Evolutionary conservation across 805 yeast species (phyloP).

Genomic region (Pichia thaimueangensis): DNA sequence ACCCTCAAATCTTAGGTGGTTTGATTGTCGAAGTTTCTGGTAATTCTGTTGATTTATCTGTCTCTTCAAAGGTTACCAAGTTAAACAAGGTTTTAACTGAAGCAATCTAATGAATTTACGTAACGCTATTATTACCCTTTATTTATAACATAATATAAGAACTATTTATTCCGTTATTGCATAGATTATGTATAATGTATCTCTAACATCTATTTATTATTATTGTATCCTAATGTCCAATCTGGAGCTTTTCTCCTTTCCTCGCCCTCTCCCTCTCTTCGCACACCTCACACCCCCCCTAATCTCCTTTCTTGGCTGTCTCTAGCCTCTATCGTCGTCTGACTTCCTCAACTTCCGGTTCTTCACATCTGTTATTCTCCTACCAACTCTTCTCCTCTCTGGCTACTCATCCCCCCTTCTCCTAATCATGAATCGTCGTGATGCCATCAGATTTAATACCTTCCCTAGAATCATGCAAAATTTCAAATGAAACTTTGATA

Average conservation of each 20-base stretch:
- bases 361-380: no score
- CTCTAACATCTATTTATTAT: not conserved
- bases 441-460: constrained; percentile 1
- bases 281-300: no score
- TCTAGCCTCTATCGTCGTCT: no score
- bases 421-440: not conserved
- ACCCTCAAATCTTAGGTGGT: constrained; percentile 93
- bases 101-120: constrained; percentile 52
- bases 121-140: not conserved
- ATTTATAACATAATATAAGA: no score
- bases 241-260: no score
- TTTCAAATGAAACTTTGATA: constrained; percentile 12
- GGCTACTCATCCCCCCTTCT: not conserved
- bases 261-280: no score
- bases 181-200: no score
- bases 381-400: not conserved
- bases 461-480: constrained; percentile 1
- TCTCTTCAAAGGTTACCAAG: constrained; percentile 76
- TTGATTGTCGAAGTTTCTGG: constrained; percentile 94
- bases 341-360: no score
- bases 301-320: no score
- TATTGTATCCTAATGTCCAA: not conserved
- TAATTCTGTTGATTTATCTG: constrained; percentile 90
- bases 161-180: not conserved
- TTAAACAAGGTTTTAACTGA: constrained; percentile 85